Evolutionary conservation across 306 rosid genomes (phyloP), one percentile per base, ranked within the genome.

Genomic region (Cucurbita maxima): DNA sequence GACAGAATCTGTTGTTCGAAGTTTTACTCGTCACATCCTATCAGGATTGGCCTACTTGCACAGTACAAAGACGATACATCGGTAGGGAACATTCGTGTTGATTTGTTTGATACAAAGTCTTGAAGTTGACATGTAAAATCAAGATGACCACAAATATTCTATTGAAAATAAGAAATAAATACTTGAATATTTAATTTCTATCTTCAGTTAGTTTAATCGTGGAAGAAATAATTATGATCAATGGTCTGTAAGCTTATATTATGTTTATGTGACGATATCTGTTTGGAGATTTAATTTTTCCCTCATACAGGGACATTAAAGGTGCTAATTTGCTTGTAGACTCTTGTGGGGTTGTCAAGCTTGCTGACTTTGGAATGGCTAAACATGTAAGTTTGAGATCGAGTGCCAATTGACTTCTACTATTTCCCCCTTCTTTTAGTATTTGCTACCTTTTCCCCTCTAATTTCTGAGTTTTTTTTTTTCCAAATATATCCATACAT

Each of bases 361-460:
- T 95, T 70, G 92, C 99, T 37, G 99, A 95, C 81, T 95, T 95
- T 86, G 99, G 99, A 76, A 95, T 95, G 99, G 90, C 99, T 72
- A 91, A 95, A 75, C 97, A 87, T 76, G 99, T 95, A 79, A 88
- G 96, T 88, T 68, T 66, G 11, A 74, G 68, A 64, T 37, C 37
- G 37, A 11, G 22, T 69, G 73, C 73, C 3, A 25, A 25, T 3
- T 48, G 3, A 5, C 22, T 15, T 19, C 60, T 59, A 51, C 51
- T 20, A 10, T 55, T 64, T 14, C 68, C 51, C 54, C 14, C 48
- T n/a, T 72, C 63, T 78, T 62, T 73, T 30, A 40, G 25, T 63
- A 3, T 57, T 34, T 51, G 30, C 30, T 25, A 25, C 30, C 30
- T 3, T 25, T 25, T 25, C 30, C 30, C 30, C 30, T 25, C 30